Percentiles rank a stretch among this genome's conserved stretches.
Evolutionary conservation across 2,329 filamentous ascomycete genomes (phyloP).

Genomic region (Colletotrichum tropicicola): DNA sequence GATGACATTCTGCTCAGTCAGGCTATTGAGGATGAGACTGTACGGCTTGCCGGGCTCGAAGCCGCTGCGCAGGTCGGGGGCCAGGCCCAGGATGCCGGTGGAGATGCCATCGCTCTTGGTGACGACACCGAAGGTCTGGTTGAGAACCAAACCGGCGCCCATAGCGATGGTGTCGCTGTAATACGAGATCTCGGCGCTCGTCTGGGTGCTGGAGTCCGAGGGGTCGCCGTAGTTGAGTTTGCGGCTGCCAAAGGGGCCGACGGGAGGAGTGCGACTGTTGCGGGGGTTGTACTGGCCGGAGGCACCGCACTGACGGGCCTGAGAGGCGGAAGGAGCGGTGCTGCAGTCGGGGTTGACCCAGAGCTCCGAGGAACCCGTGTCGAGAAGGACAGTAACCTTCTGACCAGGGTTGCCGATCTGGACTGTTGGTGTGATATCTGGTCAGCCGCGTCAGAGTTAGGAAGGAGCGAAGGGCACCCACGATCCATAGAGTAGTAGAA

Average conservation of each 20-base stretch:
- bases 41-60: slow-evolving; percentile 51
- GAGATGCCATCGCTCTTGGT: slow-evolving; percentile 54
- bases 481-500: slow-evolving; percentile 50
- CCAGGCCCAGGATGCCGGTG: slow-evolving; percentile 62
- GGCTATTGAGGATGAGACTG: slow-evolving; percentile 60
- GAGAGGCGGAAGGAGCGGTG: slow-evolving; percentile 43
- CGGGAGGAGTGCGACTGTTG: slow-evolving; percentile 48
- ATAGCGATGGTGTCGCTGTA: slow-evolving; percentile 56
- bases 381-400: slow-evolving; percentile 55
- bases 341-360: slow-evolving; percentile 63
- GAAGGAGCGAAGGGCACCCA: slow-evolving; percentile 34
- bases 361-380: slow-evolving; percentile 63
- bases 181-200: slow-evolving; percentile 51
- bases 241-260: slow-evolving; percentile 46
- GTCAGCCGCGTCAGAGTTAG: neutral
- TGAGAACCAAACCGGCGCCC: slow-evolving; percentile 45
- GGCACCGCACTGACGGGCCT: slow-evolving; percentile 46
- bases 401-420: slow-evolving; percentile 53
- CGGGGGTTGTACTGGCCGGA: slow-evolving; percentile 55
- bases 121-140: slow-evolving; percentile 62
- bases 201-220: slow-evolving; percentile 45
- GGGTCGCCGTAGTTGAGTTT: slow-evolving; percentile 51
- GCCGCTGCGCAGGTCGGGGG: slow-evolving; percentile 50
- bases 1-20: slow-evolving; percentile 56
- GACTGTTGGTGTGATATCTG: slow-evolving; percentile 40